phyloP scores from a whole-genome alignment of 495 filamentous ascomycete genomes.

The Podospora anserina region DNA sequence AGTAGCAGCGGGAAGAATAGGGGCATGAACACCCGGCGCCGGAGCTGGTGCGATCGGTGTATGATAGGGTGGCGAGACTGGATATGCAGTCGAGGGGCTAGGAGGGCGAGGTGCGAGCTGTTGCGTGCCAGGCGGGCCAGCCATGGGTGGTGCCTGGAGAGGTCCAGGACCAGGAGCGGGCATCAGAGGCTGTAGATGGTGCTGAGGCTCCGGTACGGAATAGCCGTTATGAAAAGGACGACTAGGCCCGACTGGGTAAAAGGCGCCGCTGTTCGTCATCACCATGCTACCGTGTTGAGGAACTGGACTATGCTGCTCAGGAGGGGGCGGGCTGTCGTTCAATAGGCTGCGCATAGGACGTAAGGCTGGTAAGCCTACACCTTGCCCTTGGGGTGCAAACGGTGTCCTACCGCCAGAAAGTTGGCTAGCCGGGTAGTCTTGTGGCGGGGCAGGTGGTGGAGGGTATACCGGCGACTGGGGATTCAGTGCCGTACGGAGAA shows the following conservation, averaged over 20 bases:
- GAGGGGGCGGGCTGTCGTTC: conserved; percentile 24
- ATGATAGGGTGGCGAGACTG: neutral
- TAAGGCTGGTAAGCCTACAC: conserved; percentile 40
- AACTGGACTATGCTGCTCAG: conserved; percentile 29
- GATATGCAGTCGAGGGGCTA: conserved; percentile 1
- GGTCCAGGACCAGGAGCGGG: conserved; percentile 21
- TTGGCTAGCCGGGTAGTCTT: conserved; percentile 9
- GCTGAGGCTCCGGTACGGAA: conserved; percentile 33
- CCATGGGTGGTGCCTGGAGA: conserved; percentile 14
- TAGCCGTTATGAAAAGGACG: conserved; percentile 44
- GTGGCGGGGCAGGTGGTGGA: conserved; percentile 2
- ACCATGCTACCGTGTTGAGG: conserved; percentile 32
- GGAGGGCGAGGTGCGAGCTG: neutral
- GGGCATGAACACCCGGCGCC: neutral
- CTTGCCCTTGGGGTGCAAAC: conserved; percentile 23
- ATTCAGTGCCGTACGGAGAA: conserved; percentile 45
- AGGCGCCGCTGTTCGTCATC: conserved; percentile 39
- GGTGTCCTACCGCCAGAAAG: conserved; percentile 22
- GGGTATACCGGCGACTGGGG: conserved; percentile 23
- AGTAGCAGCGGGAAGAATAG: conserved; percentile 2
- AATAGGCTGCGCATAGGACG: conserved; percentile 37
- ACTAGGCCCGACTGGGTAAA: conserved; percentile 34
- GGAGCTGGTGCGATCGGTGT: neutral
- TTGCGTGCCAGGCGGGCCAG: neutral
- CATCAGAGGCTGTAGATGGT: conserved; percentile 23